Base-by-base conservation (phyloP, 2,329 filamentous ascomycete species). In the Alternaria infectoria region DNA sequence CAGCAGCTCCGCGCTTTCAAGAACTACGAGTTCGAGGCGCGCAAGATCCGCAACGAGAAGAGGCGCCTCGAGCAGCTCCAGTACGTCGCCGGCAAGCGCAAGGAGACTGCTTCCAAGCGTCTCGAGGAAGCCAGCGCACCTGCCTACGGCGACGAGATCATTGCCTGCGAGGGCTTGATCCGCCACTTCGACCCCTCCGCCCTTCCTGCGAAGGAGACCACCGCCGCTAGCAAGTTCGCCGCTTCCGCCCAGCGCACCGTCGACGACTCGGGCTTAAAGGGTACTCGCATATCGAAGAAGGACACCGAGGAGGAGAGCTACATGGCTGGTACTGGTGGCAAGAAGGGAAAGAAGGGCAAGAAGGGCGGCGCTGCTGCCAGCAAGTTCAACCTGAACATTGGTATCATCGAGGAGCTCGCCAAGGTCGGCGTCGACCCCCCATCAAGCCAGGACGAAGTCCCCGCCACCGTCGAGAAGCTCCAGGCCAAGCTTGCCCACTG, bases 61-160 rank as follows among this genome's bases (percentile, higher is more conserved):
- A 88, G 91, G 78, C 90, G 90, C 83, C 89, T 90, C 49, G 94
- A 99, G 85, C 90, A 92, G 59, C 91, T 93, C 65, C 88, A 88
- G 60, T 88, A 88, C 77, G 84, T 89, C 72, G 88, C 90, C 76
- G 89, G 91, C 79, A 89, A 89, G 83, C 89, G 90, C 82, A 91
- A 90, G 84, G 90, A 91, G 78, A 87, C 89, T 55, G 93, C 92
- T 58, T 87, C 92, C 81, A 87, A 90, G 79, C 86, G 92, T 81
- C 89, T 96, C 44, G 89, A 90, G 74, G 91, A 95, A 77, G 93
- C 93, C 72, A 92, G 90, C 77, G 90, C 93, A 74, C 93, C 91
- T 15, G 96, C 96, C 56, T 99, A 93, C 85, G 86, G 93, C 50
- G 93, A 97, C 73, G 93, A 99, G 84, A 97, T 99, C 76, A 88